Evolutionary conservation across 2,329 filamentous ascomycete species (phyloP), one percentile per base, ranked within the genome.

Genomic region (Drechslerella dactyloides): DNA sequence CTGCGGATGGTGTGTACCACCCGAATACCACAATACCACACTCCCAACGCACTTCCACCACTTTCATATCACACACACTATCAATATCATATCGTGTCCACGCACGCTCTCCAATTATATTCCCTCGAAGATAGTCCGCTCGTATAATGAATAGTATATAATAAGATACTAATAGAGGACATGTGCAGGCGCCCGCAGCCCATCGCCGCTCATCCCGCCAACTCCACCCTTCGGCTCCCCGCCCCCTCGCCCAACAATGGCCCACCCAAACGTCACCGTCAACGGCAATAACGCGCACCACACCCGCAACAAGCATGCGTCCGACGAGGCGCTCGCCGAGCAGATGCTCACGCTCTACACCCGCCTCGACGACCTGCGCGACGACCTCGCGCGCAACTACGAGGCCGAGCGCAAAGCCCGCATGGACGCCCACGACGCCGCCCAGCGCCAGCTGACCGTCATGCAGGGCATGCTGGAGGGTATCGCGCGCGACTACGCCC

Each of bases 381-480:
- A 61, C 21, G 54, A 55, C 5, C 42, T 72, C 2, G 21, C 60
- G 27, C 37, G 3, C 10, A 24, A 54, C 1, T 61, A 72, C 24
- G 51, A 72, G 19, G 60, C 50, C 2, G 60, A 65, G 33, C 37
- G 60, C n/a, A 60, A 55, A 27, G 68, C 68, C 5, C 44, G 56
- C 7, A 23, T 51, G 23, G 60, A 60, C 1, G 42, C 54, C 7
- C 55, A 72, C 23, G 44, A 73, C 5, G 53, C 55, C 24, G 53
- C 62, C 3, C 61, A 68, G 19, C 46, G n/a, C 11, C 52, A 68
- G 33, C 15, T 68, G 3, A n/a, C 19, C 2, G 60, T 30, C 3
- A 72, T 72, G 60, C 55, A 65, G 11, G 68, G 58, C 15, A 33
- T 63, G 15, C 13, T 68, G 7, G 10, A 17, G 15, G 8, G 13